Evolutionary conservation across 768 basidiomycete genomes (phyloP).

Genomic region (Suillus placidus): DNA sequence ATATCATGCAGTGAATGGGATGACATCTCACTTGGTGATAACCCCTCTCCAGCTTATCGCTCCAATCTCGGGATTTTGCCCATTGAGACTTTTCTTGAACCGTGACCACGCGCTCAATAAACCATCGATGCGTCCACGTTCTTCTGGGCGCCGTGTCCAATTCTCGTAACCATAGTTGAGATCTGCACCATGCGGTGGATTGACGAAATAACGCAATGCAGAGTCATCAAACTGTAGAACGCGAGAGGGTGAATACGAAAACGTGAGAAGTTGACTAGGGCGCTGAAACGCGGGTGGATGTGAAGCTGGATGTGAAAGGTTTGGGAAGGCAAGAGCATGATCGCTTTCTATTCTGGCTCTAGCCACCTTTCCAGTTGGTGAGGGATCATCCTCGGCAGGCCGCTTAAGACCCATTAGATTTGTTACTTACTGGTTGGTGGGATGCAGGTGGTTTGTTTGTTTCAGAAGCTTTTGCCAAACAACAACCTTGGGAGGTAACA

Average conservation of each 20-base stretch:
- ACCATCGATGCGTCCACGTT: constrained; percentile 66
- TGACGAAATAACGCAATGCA: constrained; percentile 69
- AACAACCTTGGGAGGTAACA: constrained; percentile 8
- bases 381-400: constrained; percentile 23
- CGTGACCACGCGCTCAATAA: constrained; percentile 62
- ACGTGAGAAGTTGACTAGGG: constrained; percentile 67
- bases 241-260: constrained; percentile 66
- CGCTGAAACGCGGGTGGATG: constrained; percentile 60
- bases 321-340: constrained; percentile 25
- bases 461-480: constrained; percentile 28
- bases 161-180: constrained; percentile 72
- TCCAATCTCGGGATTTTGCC: constrained; percentile 45
- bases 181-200: constrained; percentile 67
- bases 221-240: constrained; percentile 66
- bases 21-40: constrained; percentile 70
- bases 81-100: constrained; percentile 37
- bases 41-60: constrained; percentile 80
- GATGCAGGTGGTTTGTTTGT: constrained; percentile 19
- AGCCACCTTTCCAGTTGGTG: constrained; percentile 11
- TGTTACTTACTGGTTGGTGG: constrained; percentile 8
- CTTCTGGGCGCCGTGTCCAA: constrained; percentile 70
- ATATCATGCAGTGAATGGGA: constrained; percentile 7
- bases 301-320: constrained; percentile 22
- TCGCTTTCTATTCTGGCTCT: constrained; percentile 11
- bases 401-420: constrained; percentile 31